These are phyloP conservation scores for Hyphopichia burtonii DNA, from an alignment of 1,139 yeast genomes.

Conservation along the genomic window DNA sequence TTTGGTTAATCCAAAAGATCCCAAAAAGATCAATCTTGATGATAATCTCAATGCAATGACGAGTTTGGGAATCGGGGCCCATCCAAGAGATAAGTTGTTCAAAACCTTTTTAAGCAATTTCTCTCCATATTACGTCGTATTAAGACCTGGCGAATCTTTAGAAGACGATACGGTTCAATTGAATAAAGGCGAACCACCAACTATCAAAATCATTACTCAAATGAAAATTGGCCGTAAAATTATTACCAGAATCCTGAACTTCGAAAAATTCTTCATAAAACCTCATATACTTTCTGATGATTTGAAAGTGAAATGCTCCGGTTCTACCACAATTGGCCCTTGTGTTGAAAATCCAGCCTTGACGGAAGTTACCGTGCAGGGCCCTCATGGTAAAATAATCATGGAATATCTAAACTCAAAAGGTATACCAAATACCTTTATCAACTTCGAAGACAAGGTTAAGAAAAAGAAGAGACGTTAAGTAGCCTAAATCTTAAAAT, in stretches of 20 bases:
- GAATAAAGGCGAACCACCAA: conserved; percentile 66
- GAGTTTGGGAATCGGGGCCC: conserved; percentile 19
- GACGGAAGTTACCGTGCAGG: conserved; percentile 81
- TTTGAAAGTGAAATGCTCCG: conserved; percentile 79
- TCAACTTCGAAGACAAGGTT: conserved; percentile 63
- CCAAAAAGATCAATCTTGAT: conserved; percentile 55
- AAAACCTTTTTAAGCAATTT: conserved; percentile 52
- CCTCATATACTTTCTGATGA: conserved; percentile 67
- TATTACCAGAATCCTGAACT: conserved; percentile 68
- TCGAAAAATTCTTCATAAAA: conserved; percentile 67
- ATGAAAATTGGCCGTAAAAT: conserved; percentile 80
- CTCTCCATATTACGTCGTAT: conserved; percentile 57
- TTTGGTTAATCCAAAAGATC: conserved; percentile 46
- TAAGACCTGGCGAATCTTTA: conserved; percentile 41
- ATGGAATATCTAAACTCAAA: conserved; percentile 56
- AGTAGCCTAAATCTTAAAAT: too few species aligned
- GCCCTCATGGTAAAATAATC: conserved; percentile 74
- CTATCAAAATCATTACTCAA: conserved; percentile 66
- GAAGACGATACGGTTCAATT: conserved; percentile 35
- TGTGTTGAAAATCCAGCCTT: conserved; percentile 54
- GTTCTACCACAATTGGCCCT: conserved; percentile 73
- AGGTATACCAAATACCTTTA: conserved; percentile 70
- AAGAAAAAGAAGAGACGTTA: conserved; percentile 52
- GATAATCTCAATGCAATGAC: conserved; percentile 33
- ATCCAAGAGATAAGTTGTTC: conserved; percentile 54